A percentile compares a stretch with the other conserved stretches of the same genome.
Evolutionary conservation across 805 yeast species (phyloP).

Genomic region (Cyberlindnera veronae): DNA sequence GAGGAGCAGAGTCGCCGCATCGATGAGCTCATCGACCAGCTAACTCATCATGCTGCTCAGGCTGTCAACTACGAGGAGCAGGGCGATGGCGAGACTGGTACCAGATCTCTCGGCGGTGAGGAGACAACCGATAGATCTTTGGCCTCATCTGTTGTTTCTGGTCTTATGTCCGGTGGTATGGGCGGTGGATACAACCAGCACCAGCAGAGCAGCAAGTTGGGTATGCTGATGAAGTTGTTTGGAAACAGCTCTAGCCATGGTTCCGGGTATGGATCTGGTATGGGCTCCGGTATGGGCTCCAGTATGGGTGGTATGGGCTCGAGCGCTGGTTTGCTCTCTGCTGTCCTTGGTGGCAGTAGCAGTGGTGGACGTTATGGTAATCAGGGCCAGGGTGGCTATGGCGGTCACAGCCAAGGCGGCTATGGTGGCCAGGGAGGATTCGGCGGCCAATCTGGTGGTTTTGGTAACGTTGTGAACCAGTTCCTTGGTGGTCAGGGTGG

Average conservation of each 20-base stretch:
- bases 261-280: slow-evolving; percentile 1
- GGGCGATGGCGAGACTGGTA: slow-evolving; percentile 18
- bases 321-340: slow-evolving; percentile 12
- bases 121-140: slow-evolving; percentile 23
- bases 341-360: slow-evolving; percentile 11
- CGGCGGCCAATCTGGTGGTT: too few species aligned
- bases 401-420: slow-evolving; percentile 1
- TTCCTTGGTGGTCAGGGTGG: background rate
- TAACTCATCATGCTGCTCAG: slow-evolving; percentile 23
- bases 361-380: slow-evolving; percentile 2
- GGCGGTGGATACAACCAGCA: slow-evolving; percentile 15
- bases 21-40: slow-evolving; percentile 19
- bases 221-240: slow-evolving; percentile 8
- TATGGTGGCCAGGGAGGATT: slow-evolving; percentile 1
- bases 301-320: slow-evolving; percentile 10
- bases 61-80: slow-evolving; percentile 10
- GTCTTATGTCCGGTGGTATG: slow-evolving; percentile 21
- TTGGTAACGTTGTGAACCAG: too few species aligned
- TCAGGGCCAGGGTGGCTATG: slow-evolving; percentile 6
- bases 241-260: slow-evolving; percentile 6
- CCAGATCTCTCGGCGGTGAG: slow-evolving; percentile 20
- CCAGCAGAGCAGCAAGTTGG: slow-evolving; percentile 9
- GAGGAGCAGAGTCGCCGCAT: slow-evolving; percentile 17
- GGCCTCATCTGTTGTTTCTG: slow-evolving; percentile 19
- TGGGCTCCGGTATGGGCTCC: background rate